phyloP scores from a whole-genome alignment of 352 stramenopile genomes.

The Discostella stelligera region DNA sequence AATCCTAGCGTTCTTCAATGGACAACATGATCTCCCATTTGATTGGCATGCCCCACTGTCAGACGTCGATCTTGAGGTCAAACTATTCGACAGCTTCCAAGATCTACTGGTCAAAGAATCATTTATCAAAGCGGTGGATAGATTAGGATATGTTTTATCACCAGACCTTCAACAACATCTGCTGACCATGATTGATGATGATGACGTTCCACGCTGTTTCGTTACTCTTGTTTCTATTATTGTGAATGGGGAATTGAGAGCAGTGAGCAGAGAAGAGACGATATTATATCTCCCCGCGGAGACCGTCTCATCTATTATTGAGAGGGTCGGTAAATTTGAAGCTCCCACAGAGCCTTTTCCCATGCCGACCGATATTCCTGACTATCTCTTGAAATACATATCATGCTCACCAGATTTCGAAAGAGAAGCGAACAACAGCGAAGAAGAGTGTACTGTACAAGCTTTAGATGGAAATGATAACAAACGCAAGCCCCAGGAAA shows the following conservation, averaged over 20 bases:
- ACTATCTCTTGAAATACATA: constrained; percentile 10
- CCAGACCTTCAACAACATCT: constrained; percentile 20
- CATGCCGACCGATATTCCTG: constrained; percentile 20
- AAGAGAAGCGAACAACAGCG: constrained; percentile 20
- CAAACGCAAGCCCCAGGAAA: constrained; percentile 33
- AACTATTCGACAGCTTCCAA: constrained; percentile 34
- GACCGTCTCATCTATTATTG: constrained; percentile 24
- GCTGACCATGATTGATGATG: constrained; percentile 32
- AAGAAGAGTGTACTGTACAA: constrained; percentile 4
- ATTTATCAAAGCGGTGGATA: constrained; percentile 27
- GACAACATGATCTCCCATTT: constrained; percentile 23
- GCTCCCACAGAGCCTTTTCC: background rate
- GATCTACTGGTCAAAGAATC: constrained; percentile 30
- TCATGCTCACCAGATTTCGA: background rate
- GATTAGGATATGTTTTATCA: constrained; percentile 10
- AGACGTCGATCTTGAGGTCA: constrained; percentile 10
- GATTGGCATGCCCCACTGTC: constrained; percentile 36
- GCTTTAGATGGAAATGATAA: constrained; percentile 1
- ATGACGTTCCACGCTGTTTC: constrained; percentile 39
- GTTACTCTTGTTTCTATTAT: constrained; percentile 26
- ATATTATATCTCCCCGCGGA: constrained; percentile 33
- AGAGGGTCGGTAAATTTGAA: constrained; percentile 18
- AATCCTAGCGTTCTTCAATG: constrained; percentile 37
- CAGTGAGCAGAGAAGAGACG: constrained; percentile 16
- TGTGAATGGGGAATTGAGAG: constrained; percentile 39